phyloP scores from a whole-genome alignment of 139 green algal genomes.

The Closterium sp. region DNA sequence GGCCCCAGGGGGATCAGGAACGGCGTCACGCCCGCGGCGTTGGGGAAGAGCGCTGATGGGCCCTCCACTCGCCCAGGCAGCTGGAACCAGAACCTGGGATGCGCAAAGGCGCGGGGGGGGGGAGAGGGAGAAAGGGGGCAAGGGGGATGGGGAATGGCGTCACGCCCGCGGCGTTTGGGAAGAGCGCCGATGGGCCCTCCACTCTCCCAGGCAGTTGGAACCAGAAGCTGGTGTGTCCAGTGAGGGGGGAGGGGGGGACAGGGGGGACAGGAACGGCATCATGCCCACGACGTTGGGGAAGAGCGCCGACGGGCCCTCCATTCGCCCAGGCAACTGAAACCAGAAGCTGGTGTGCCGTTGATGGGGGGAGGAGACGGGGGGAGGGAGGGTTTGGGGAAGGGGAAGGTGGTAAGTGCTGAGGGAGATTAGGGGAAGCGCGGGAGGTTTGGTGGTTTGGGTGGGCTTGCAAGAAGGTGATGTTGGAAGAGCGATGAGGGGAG shows the following conservation, averaged over 20 bases:
- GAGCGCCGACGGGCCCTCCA: constrained; percentile 1
- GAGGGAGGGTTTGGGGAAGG: neutral
- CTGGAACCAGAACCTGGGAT: constrained; percentile 46
- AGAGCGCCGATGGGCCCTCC: neutral
- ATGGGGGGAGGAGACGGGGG: neutral
- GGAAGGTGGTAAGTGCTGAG: neutral
- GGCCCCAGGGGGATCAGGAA: neutral
- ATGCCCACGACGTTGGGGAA: neutral
- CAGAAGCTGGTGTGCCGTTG: neutral
- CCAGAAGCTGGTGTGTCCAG: neutral
- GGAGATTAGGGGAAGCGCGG: too few relatives aligned
- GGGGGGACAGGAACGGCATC: constrained; percentile 1
- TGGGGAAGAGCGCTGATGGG: neutral
- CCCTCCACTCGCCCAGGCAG: neutral
- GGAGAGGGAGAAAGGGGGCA: too few relatives aligned
- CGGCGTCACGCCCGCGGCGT: neutral
- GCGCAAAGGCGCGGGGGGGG: too few relatives aligned
- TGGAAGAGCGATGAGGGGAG: neutral
- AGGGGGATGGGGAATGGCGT: constrained; percentile 10
- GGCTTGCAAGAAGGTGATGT: constrained; percentile 6
- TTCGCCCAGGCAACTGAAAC: neutral
- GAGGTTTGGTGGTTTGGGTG: too few relatives aligned
- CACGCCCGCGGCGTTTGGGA: neutral
- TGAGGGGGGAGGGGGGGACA: neutral
- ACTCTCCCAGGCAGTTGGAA: constrained; percentile 13